Evolutionary conservation across 2,329 filamentous ascomycete species (phyloP).

Genomic region (Talaromyces sp.): DNA sequence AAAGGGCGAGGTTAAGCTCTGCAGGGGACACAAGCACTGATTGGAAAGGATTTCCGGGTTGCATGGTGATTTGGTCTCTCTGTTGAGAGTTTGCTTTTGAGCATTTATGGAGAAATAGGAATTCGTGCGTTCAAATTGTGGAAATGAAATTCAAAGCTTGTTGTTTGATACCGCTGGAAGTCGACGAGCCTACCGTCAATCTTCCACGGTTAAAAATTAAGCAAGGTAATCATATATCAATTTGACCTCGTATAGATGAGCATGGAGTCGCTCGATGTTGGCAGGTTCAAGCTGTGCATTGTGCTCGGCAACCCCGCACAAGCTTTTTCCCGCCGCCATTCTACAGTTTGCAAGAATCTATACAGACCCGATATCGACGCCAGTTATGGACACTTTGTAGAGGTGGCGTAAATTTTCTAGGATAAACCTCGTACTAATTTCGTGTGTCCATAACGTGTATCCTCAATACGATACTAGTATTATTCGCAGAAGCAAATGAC

Average conservation of each 20-base stretch:
- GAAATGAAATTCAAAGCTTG: background rate
- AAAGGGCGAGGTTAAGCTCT: background rate
- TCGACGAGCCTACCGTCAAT: background rate
- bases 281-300: background rate
- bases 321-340: background rate
- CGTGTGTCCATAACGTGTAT: background rate
- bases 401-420: background rate
- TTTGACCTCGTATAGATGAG: background rate
- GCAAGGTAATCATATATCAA: background rate
- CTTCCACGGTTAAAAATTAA: background rate
- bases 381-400: background rate
- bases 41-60: background rate
- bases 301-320: background rate
- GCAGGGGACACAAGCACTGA: conserved; percentile 1
- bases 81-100: background rate
- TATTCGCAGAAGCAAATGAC: no score
- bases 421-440: background rate
- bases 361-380: background rate
- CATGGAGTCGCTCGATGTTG: background rate
- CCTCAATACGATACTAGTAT: background rate
- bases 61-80: background rate
- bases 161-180: background rate
- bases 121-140: background rate
- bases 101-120: background rate
- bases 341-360: no score